Evolutionary conservation across 1,284 basidiomycete genomes (phyloP).

Genomic region (Microbotryomycetes sp.): DNA sequence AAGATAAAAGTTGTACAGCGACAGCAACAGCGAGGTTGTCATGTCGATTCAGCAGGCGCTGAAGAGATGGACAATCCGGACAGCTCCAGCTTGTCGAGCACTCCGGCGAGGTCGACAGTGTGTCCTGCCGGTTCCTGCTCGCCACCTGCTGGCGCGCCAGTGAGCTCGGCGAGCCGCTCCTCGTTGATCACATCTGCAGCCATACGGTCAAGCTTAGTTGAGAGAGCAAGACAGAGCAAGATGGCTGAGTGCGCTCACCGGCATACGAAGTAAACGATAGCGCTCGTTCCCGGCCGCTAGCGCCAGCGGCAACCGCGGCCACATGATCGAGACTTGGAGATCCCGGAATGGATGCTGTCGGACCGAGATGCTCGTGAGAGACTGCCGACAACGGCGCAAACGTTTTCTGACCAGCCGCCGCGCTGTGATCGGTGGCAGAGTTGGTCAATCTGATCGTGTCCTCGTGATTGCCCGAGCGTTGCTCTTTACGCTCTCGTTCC

Average conservation of each 20-base stretch:
- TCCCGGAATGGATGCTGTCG: constrained; percentile 1
- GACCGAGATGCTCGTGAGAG: neutral
- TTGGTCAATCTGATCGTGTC: neutral
- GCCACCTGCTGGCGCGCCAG: constrained; percentile 13
- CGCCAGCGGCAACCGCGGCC: neutral
- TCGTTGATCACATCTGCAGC: constrained; percentile 28
- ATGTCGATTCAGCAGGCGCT: neutral
- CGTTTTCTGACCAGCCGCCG: neutral
- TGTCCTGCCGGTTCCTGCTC: neutral
- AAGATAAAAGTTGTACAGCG: too few relatives aligned
- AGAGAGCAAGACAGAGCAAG: neutral
- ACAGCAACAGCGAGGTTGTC: neutral
- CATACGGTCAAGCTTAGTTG: neutral
- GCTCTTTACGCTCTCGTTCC: constrained; percentile 24
- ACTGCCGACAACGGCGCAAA: neutral
- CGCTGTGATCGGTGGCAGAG: neutral
- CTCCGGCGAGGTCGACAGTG: neutral
- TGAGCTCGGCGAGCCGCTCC: constrained; percentile 26
- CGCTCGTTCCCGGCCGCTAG: neutral
- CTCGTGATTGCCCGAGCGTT: constrained; percentile 3
- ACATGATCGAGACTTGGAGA: neutral
- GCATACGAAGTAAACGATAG: constrained; percentile 26
- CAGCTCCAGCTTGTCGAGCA: neutral
- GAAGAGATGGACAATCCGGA: neutral
- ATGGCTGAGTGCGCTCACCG: too few relatives aligned